A percentile compares a stretch with the other conserved stretches of the same genome.
Evolutionary conservation across 2,329 filamentous ascomycete species (phyloP).

Genomic region (Colletotrichum sp.): DNA sequence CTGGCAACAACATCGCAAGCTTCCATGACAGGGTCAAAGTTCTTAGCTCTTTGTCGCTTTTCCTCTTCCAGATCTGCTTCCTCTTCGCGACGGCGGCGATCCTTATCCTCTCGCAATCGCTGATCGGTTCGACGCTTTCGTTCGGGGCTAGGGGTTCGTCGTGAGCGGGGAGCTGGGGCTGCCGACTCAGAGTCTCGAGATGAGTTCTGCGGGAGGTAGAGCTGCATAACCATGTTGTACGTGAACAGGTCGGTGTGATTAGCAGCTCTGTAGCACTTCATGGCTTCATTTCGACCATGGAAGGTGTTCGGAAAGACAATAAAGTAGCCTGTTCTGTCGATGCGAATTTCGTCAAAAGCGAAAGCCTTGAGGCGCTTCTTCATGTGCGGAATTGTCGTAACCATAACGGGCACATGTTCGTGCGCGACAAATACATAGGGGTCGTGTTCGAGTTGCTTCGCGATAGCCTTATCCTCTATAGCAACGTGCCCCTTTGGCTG

Average conservation of each 20-base stretch:
- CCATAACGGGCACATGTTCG: conserved; percentile 84
- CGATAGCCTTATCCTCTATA: conserved; percentile 70
- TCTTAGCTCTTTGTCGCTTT: conserved; percentile 83
- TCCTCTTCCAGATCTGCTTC: conserved; percentile 88
- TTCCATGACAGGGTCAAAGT: conserved; percentile 88
- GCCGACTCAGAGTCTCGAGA: conserved; percentile 6
- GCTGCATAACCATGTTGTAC: conserved; percentile 89
- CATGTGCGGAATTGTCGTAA: conserved; percentile 86
- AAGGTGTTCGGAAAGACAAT: conserved; percentile 85
- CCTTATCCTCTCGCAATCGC: conserved; percentile 68
- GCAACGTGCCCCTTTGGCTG: conserved; percentile 57
- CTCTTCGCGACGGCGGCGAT: conserved; percentile 72
- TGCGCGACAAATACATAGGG: conserved; percentile 93
- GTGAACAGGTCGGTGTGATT: conserved; percentile 89
- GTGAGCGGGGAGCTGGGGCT: conserved; percentile 28
- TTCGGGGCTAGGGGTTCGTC: conserved; percentile 41
- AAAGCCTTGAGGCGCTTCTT: conserved; percentile 88
- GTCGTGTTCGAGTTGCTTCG: conserved; percentile 73
- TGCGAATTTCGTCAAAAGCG: conserved; percentile 79
- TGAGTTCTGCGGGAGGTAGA: conserved; percentile 47
- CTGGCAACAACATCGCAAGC: conserved; percentile 79
- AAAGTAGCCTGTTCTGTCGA: conserved; percentile 88
- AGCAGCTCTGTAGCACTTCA: conserved; percentile 78
- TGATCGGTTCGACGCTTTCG: conserved; percentile 42
- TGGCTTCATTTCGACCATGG: conserved; percentile 78